These are phyloP conservation scores for Austroboletus eburneus DNA, from an alignment of 768 basidiomycete species.

Conservation along the genomic window DNA sequence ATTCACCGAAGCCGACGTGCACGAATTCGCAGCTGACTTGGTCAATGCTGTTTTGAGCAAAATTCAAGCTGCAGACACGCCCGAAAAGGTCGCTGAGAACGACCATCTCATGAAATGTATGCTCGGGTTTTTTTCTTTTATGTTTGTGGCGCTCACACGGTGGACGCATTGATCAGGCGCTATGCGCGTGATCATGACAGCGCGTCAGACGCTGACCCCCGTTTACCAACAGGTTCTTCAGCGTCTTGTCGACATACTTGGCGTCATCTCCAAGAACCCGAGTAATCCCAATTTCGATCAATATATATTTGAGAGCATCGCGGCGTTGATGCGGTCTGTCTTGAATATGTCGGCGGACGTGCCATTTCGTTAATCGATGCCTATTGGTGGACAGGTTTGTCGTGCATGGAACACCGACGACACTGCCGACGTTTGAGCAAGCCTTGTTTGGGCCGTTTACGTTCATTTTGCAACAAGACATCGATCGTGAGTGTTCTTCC, in stretches of 20 bases:
- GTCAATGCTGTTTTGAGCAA: constrained; percentile 69
- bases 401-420: constrained; percentile 61
- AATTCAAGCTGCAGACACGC: constrained; percentile 72
- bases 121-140: constrained; percentile 18
- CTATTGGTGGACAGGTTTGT: constrained; percentile 61
- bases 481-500: constrained; percentile 62
- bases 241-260: constrained; percentile 79
- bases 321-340: constrained; percentile 80
- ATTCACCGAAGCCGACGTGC: constrained; percentile 84
- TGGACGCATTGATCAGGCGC: constrained; percentile 51
- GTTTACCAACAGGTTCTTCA: constrained; percentile 59
- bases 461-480: constrained; percentile 84
- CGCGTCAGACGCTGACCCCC: constrained; percentile 71
- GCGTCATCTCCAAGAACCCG: constrained; percentile 90
- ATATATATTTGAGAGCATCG: constrained; percentile 93
- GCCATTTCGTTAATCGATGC: too few species aligned
- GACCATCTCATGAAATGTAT: constrained; percentile 97
- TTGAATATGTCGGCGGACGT: too few species aligned
- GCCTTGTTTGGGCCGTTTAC: constrained; percentile 85
- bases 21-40: constrained; percentile 73
- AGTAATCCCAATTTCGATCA: constrained; percentile 98
- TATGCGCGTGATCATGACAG: constrained; percentile 91
- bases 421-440: constrained; percentile 72
- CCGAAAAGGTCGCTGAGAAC: constrained; percentile 95
- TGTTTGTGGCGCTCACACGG: constrained; percentile 4